Conservation (phyloP, 2,329 filamentous ascomycete species). For the Tolypocladium ovalisporum region DNA sequence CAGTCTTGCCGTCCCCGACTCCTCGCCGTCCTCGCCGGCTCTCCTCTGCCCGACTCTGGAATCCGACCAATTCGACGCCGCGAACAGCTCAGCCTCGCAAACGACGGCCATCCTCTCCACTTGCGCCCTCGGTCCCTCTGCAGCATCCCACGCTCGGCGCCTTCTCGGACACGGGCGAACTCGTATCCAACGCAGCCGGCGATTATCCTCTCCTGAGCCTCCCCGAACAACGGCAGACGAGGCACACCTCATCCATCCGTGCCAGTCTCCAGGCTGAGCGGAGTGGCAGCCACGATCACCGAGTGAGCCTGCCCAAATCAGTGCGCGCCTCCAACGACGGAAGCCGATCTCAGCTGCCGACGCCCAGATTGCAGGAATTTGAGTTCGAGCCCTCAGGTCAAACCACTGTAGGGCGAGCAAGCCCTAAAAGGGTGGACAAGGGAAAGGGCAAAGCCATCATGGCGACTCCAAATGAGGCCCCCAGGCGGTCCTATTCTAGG, state of each 20-base stretch:
- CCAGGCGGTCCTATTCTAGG: slow-evolving; percentile 28
- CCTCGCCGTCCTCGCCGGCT: slow-evolving; percentile 25
- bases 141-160: slow-evolving; percentile 30
- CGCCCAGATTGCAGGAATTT: slow-evolving; percentile 11
- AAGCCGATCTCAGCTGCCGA: slow-evolving; percentile 25
- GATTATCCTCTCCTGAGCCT: slow-evolving; percentile 41
- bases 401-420: background rate
- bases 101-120: slow-evolving; percentile 42
- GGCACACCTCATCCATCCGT: slow-evolving; percentile 30
- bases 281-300: slow-evolving; percentile 31
- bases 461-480: slow-evolving; percentile 25
- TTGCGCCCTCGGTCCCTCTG: slow-evolving; percentile 39
- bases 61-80: slow-evolving; percentile 49
- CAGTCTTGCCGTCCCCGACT: background rate
- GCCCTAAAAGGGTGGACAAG: background rate
- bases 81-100: slow-evolving; percentile 24
- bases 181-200: slow-evolving; percentile 26
- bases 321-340: slow-evolving; percentile 44
- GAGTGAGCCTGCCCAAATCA: slow-evolving; percentile 42
- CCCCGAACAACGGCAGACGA: slow-evolving; percentile 36
- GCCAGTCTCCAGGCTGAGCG: slow-evolving; percentile 42
- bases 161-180: slow-evolving; percentile 23
- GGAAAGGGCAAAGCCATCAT: slow-evolving; percentile 42
- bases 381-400: background rate
- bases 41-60: slow-evolving; percentile 44